A percentile compares a stretch with the other conserved stretches of the same genome.
These are phyloP conservation scores for Cladosporium sp. DNA, from an alignment of 2,329 filamentous ascomycete genomes.

Conservation along the genomic window DNA sequence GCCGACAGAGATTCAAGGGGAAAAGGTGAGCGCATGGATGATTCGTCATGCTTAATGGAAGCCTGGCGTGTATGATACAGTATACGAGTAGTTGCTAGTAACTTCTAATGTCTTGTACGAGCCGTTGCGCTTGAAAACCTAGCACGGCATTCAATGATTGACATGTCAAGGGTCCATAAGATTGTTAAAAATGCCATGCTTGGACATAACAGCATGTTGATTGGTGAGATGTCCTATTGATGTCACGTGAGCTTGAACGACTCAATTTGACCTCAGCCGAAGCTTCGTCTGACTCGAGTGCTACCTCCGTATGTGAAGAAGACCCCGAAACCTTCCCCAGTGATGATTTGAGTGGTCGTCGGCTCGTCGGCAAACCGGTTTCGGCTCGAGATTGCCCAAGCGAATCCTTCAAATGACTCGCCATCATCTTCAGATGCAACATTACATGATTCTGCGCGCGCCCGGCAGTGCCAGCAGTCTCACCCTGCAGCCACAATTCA, in stretches of 20 bases:
- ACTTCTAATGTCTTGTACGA: neutral
- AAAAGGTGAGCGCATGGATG: neutral
- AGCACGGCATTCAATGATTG: neutral
- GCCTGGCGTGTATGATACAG: neutral
- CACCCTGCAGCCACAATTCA: constrained; percentile 3
- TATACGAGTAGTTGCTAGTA: neutral
- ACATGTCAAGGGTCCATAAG: neutral
- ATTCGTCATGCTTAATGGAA: neutral
- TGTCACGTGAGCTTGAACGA: neutral
- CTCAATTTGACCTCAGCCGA: neutral
- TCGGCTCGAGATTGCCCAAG: neutral
- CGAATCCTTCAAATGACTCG: neutral
- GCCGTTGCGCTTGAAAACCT: neutral
- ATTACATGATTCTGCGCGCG: constrained; percentile 3
- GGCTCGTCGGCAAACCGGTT: neutral
- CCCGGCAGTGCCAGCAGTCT: constrained; percentile 5
- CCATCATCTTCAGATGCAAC: neutral
- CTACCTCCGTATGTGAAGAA: neutral
- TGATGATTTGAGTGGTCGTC: neutral
- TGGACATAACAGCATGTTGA: neutral
- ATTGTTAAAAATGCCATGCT: neutral
- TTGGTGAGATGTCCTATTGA: neutral
- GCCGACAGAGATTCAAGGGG: neutral
- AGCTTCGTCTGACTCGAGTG: neutral
- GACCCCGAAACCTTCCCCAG: neutral